phyloP scores from a whole-genome alignment of 768 basidiomycete species.

The Trichaptum fuscoviolaceum region DNA sequence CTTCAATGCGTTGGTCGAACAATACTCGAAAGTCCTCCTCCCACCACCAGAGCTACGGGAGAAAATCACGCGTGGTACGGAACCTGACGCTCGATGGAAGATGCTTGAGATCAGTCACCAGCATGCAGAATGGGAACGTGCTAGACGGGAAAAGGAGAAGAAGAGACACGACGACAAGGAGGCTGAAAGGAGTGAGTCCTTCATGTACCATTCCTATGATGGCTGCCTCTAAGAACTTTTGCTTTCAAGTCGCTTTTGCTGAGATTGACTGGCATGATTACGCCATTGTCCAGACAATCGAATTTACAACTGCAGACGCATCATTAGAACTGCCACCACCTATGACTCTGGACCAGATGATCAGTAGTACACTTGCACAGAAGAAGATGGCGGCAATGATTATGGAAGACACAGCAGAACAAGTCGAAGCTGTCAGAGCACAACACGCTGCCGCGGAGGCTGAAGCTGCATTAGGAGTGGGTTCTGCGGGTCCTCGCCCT shows the following conservation, averaged over 20 bases:
- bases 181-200: constrained; percentile 75
- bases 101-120: constrained; percentile 69
- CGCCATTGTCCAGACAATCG: constrained; percentile 95
- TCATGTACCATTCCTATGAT: background rate
- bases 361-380: constrained; percentile 94
- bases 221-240: constrained; percentile 11
- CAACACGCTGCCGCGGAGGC: constrained; percentile 82
- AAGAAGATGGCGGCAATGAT: constrained; percentile 98
- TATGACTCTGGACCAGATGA: constrained; percentile 91
- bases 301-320: constrained; percentile 91
- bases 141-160: constrained; percentile 79
- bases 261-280: constrained; percentile 99
- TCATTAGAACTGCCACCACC: constrained; percentile 92
- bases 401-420: constrained; percentile 89
- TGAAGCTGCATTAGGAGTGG: constrained; percentile 77
- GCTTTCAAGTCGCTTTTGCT: constrained; percentile 72
- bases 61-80: constrained; percentile 58
- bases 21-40: constrained; percentile 87
- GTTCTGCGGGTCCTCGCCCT: constrained; percentile 52
- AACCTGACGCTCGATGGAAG: constrained; percentile 68
- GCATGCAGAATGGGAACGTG: constrained; percentile 86
- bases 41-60: constrained; percentile 74
- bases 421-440: constrained; percentile 77
- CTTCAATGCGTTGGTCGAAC: constrained; percentile 96
- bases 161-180: constrained; percentile 88